Base-by-base conservation (phyloP, 2,329 filamentous ascomycete genomes). In the Botrytis tulipae region DNA sequence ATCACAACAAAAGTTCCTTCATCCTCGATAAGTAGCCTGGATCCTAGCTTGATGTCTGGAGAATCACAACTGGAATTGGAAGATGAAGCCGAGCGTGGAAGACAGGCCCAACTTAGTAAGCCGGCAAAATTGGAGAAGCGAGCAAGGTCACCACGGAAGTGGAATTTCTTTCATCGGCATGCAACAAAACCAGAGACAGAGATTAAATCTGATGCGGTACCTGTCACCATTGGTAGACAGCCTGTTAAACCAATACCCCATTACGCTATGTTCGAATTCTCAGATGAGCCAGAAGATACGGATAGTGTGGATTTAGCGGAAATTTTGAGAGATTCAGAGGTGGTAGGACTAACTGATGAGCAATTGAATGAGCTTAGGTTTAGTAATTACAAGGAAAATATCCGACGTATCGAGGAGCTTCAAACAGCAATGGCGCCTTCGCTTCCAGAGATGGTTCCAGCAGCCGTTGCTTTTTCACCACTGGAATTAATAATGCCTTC, bases 81-180 rank as follows among this genome's bases (percentile, higher is more conserved):
- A 29, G 77, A 84, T 37, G 83, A 84, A 18, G 76, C 80, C 8
- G 83, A 84, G n/a, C 75, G 75, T 66, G 76, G 76, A 54, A 77
- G 78, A 48, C 75, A 77, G 16, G 51, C 22, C n/a, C 73, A 75
- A 59, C 40, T 71, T 25, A 74, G 75, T 20, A 79, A 79, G 1
- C 82, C 87, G 0, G 90, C 86, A 80, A 91, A 90, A 79, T 80
- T 89, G 35, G 84, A 85, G 35, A 90, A 89, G 79, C 84, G 85
- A 71, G 80, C 85, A 1, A 86, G 87, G 40, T 88, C 88, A 32
- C 80, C 80, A 9, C 85, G 87, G 12, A 90, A 87, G 76, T 91
- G 89, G 89, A 91, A 90, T 75, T 80, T 91, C 20, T 91, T 91
- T 76, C 85, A 88, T 67, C 84, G 88, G 65, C 87, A 87, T 0